phyloP scores from a whole-genome alignment of 768 basidiomycete species.

The Naganishia randhawae region DNA sequence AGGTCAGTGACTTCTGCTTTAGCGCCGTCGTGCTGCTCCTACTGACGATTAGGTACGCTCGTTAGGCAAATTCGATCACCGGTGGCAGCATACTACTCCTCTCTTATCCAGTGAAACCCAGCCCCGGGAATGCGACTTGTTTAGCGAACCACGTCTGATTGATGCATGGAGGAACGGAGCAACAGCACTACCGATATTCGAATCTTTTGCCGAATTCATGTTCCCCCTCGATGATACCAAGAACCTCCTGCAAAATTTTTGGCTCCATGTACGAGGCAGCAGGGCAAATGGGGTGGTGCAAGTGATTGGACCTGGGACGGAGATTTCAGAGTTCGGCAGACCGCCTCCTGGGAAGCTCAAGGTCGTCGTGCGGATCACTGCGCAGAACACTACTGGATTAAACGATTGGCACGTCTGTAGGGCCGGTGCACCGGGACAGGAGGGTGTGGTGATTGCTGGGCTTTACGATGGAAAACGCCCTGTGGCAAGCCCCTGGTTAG shows the following conservation, averaged over 20 bases:
- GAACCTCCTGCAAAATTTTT: not conserved
- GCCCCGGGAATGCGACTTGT: constrained; percentile 21
- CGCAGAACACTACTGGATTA: not conserved
- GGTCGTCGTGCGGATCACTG: not conserved
- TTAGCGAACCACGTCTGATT: constrained; percentile 8
- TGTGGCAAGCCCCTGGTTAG: not conserved
- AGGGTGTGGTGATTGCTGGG: not conserved
- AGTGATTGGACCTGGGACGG: not conserved
- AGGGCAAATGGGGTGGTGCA: not conserved
- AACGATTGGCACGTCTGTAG: constrained; percentile 10
- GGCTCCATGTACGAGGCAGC: constrained; percentile 13
- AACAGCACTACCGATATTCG: constrained; percentile 6
- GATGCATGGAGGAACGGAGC: constrained; percentile 8
- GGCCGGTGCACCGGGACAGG: not conserved
- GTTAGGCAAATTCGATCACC: constrained; percentile 9
- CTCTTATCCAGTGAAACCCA: not conserved
- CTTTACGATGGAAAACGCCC: constrained; percentile 11
- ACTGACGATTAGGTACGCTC: not conserved
- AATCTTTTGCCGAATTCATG: not conserved
- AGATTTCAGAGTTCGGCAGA: not conserved
- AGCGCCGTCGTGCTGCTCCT: not conserved
- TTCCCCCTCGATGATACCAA: not conserved
- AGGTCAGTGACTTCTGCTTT: not conserved
- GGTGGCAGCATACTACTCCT: not conserved
- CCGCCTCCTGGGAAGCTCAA: constrained; percentile 8